Conservation (phyloP, 768 basidiomycete species). For the Clavulina sp. region DNA sequence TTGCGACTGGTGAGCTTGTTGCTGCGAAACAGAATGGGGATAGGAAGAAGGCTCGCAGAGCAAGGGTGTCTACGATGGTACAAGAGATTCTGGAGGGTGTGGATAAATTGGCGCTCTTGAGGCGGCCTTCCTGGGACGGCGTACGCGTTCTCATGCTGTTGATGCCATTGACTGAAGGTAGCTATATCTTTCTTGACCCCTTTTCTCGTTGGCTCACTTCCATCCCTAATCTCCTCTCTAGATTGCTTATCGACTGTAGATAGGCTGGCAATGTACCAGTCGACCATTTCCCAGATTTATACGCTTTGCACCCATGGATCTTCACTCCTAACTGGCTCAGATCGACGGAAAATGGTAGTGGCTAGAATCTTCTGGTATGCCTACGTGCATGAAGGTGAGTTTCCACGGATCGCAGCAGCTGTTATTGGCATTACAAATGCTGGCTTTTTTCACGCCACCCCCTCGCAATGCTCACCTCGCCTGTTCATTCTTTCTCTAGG, state of each 20-base stretch:
- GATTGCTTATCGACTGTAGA: conserved; percentile 30
- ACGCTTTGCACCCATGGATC: conserved; percentile 46
- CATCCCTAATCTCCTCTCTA: conserved; percentile 13
- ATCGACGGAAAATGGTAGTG: conserved; percentile 42
- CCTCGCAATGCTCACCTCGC: neutral
- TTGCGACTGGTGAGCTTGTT: conserved; percentile 13
- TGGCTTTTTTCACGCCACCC: neutral
- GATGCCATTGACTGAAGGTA: conserved; percentile 73
- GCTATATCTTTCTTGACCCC: neutral
- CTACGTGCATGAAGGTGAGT: conserved; percentile 51
- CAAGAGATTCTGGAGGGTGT: conserved; percentile 62
- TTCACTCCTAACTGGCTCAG: conserved; percentile 31
- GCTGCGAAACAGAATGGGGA: conserved; percentile 17
- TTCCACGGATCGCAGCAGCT: neutral
- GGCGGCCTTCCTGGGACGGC: conserved; percentile 76
- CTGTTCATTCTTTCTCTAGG: conserved; percentile 15
- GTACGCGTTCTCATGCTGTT: conserved; percentile 62
- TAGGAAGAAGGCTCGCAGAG: conserved; percentile 28
- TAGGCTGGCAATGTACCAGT: conserved; percentile 50
- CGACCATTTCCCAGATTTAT: conserved; percentile 66
- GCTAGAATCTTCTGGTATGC: conserved; percentile 84
- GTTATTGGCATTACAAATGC: neutral
- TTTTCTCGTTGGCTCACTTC: neutral
- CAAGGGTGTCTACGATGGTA: conserved; percentile 48
- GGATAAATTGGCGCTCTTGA: conserved; percentile 59